Percentiles rank a stretch among this genome's conserved stretches.
phyloP scores from a whole-genome alignment of 2,329 filamentous ascomycete genomes.

The Aspergillaceae sp. region DNA sequence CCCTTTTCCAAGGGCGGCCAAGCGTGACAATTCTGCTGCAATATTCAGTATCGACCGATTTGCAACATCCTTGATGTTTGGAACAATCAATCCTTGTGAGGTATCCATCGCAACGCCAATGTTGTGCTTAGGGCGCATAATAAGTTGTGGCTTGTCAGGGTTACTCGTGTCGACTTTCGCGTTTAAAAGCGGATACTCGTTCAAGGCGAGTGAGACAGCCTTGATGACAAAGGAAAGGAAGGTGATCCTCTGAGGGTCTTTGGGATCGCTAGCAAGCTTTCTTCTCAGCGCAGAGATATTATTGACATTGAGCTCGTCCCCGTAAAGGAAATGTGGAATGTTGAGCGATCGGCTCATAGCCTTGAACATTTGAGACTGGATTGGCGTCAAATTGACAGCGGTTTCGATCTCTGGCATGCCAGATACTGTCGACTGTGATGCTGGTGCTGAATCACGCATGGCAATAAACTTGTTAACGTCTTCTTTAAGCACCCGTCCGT shows the following conservation, averaged over 20 bases:
- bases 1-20: conserved; percentile 63
- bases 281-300: conserved; percentile 62
- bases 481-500: conserved; percentile 85
- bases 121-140: conserved; percentile 79
- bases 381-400: conserved; percentile 59
- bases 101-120: conserved; percentile 96
- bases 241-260: conserved; percentile 59
- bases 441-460: conserved; percentile 35
- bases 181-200: conserved; percentile 79
- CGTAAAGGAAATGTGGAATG: conserved; percentile 94
- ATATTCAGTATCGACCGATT: conserved; percentile 68
- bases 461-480: conserved; percentile 70
- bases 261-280: conserved; percentile 58
- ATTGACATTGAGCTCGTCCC: conserved; percentile 79
- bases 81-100: conserved; percentile 76
- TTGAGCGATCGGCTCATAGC: conserved; percentile 84
- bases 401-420: conserved; percentile 56
- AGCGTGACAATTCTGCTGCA: conserved; percentile 62
- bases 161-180: conserved; percentile 62
- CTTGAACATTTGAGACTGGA: conserved; percentile 94
- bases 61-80: conserved; percentile 79
- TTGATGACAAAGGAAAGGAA: conserved; percentile 95
- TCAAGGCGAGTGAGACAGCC: conserved; percentile 76
- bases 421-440: conserved; percentile 24
- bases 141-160: conserved; percentile 60